phyloP scores from a whole-genome alignment of 768 basidiomycete genomes.

The Chlorophyllum brunneum region DNA sequence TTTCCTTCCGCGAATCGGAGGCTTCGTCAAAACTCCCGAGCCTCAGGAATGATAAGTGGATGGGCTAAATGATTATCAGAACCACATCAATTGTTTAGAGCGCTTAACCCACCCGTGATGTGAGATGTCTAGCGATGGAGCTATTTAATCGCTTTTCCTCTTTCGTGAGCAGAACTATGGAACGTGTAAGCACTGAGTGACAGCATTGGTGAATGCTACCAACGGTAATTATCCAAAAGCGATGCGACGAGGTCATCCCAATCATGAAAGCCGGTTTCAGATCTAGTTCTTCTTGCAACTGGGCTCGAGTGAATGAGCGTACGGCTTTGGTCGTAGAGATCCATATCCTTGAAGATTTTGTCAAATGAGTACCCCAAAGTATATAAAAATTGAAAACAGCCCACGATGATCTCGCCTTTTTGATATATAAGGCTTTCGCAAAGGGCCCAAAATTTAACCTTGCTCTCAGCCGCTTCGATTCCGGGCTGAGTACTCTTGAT shows the following conservation, averaged over 20 bases:
- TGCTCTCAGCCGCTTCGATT: conserved; percentile 85
- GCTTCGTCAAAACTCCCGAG: conserved; percentile 59
- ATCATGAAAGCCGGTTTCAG: conserved; percentile 58
- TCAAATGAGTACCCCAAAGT: neutral
- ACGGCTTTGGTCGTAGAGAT: conserved; percentile 71
- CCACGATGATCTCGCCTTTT: conserved; percentile 78
- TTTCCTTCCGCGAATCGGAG: conserved; percentile 61
- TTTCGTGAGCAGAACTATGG: conserved; percentile 59
- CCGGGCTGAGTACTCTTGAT: conserved; percentile 88
- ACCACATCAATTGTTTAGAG: neutral
- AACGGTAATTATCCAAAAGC: conserved; percentile 76
- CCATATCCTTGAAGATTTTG: conserved; percentile 60
- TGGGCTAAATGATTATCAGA: conserved; percentile 46
- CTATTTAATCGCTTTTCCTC: conserved; percentile 55
- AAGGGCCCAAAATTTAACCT: conserved; percentile 83
- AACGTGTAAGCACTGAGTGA: neutral
- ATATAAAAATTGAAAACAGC: conserved; percentile 19
- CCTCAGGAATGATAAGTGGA: conserved; percentile 76
- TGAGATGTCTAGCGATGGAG: conserved; percentile 40
- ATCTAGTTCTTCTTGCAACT: conserved; percentile 54
- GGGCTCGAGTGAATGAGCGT: conserved; percentile 66
- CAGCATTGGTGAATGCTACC: conserved; percentile 20
- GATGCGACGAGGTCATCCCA: conserved; percentile 71
- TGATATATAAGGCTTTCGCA: conserved; percentile 73
- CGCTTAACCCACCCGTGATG: conserved; percentile 56